Base-by-base conservation (phyloP, 495 filamentous ascomycete genomes). In the Hypomontagnella monticulosa region DNA sequence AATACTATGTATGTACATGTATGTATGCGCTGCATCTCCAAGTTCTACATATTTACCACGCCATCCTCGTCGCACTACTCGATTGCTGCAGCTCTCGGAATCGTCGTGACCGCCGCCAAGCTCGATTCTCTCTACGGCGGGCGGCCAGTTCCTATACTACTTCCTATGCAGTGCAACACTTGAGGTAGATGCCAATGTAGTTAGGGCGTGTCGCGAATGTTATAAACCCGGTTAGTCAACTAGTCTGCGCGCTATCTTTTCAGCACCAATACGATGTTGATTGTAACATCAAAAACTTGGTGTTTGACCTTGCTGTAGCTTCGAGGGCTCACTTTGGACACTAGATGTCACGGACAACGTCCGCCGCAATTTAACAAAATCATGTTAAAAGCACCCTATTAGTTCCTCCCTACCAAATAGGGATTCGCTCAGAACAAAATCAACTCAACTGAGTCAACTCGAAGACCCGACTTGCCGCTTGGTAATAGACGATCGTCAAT, bases 101-200 rank as follows among this genome's bases (percentile, higher is more conserved):
- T 59, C 20, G 54, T 50, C 55, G 47, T 60, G 65, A 58, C 58
- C 58, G 64, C 53, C 47, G 58, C 54, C 58, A 57, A 63, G 49
- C 54, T 32, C 34, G 11, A 11, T 11, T 38, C 16, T 59, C 52
- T 42, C 30, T 42, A 37, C 55, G 41, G 27, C 60, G 14, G 49
- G 54, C 60, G 54, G 49, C 48, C 33, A 40, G 14, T 56, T 61
- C 66, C 66, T 63, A 61, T 61, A 46, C 57, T 20, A 33, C 40
- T 36, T n/a, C 56, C 5, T 20, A 68, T 68, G 55, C 55, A 51
- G 43, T 63, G 59, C 55, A 23, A 68, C 65, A 12, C 42, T 56
- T 36, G 49, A 40, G 19, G 57, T 48, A 42, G 30, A 43, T 33
- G 48, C 34, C 34, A 32, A 33, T 37, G 56, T 60, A 60, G 42